Conservation (phyloP, 2,329 filamentous ascomycete genomes). For the Penicillium sp. region DNA sequence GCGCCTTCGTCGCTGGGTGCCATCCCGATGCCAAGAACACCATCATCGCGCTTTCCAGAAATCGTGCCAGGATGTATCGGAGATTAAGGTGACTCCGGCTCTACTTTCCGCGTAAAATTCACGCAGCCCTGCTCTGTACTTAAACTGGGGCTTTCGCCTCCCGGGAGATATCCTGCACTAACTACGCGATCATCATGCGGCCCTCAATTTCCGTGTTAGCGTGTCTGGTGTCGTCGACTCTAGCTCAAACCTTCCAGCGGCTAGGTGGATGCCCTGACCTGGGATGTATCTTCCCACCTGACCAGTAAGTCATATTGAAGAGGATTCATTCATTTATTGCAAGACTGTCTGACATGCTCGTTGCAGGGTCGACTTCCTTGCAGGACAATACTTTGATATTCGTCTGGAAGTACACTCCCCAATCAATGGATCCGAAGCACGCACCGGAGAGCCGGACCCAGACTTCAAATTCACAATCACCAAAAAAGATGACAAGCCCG, state of each 20-base stretch:
- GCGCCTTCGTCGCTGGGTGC: too few species aligned
- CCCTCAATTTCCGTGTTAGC: slow-evolving; percentile 23
- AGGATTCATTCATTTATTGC: neutral
- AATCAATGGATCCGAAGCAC: slow-evolving; percentile 79
- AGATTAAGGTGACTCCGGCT: neutral
- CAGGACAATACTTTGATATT: slow-evolving; percentile 82
- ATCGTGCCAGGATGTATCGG: neutral
- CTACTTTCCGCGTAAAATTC: neutral
- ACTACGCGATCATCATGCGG: slow-evolving; percentile 25
- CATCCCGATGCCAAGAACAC: neutral
- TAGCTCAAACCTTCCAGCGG: slow-evolving; percentile 58
- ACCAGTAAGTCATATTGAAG: slow-evolving; percentile 48
- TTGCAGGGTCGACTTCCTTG: slow-evolving; percentile 71
- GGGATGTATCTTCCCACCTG: slow-evolving; percentile 60
- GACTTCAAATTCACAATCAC: slow-evolving; percentile 75
- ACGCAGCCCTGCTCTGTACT: neutral
- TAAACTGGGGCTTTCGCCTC: neutral
- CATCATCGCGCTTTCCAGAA: neutral
- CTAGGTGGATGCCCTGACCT: slow-evolving; percentile 58
- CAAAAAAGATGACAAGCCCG: slow-evolving; percentile 60
- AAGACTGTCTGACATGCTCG: neutral
- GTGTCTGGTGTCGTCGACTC: slow-evolving; percentile 27
- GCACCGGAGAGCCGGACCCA: slow-evolving; percentile 66
- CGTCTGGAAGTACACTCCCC: slow-evolving; percentile 81
- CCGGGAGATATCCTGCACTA: neutral